Conservation (phyloP, 106 monocot species). For the Platanthera guangdongensis region DNA sequence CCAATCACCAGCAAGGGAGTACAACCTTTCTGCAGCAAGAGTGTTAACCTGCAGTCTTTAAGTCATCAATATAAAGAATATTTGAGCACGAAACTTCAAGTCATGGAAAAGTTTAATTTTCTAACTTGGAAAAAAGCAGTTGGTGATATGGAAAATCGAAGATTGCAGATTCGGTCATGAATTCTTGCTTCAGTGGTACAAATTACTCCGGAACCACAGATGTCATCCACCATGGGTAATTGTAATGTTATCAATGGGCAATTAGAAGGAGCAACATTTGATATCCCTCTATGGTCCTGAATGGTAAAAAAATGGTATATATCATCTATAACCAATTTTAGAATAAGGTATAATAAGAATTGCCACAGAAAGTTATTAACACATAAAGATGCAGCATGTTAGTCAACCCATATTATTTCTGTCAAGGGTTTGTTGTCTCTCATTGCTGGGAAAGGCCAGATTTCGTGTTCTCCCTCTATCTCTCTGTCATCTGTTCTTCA, state of each 20-base stretch:
- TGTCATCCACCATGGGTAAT: slow-evolving; percentile 25
- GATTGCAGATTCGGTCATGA: slow-evolving; percentile 85
- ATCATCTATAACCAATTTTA: neutral
- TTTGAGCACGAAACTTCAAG: neutral
- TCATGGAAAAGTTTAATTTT: slow-evolving; percentile 2
- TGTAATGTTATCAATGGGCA: slow-evolving; percentile 63
- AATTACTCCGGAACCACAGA: slow-evolving; percentile 9
- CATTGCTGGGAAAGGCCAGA: too few species aligned
- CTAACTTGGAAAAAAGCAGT: slow-evolving; percentile 97
- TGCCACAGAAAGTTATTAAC: neutral
- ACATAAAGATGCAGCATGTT: neutral
- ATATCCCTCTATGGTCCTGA: slow-evolving; percentile 94
- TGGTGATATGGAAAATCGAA: slow-evolving; percentile 81
- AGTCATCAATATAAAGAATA: slow-evolving; percentile 6
- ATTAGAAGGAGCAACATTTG: slow-evolving; percentile 88
- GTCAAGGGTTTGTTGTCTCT: too few species aligned
- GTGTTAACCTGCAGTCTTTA: slow-evolving; percentile 78
- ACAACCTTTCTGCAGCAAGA: slow-evolving; percentile 89
- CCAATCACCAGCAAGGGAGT: slow-evolving; percentile 93
- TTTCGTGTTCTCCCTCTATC: too few species aligned
- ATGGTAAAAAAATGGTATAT: neutral
- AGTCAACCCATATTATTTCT: neutral
- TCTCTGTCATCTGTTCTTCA: too few species aligned
- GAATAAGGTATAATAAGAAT: neutral
- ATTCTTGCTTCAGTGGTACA: slow-evolving; percentile 45